Conservation (phyloP, 2,329 filamentous ascomycete genomes). For the Torrubiella hemipterigena region DNA sequence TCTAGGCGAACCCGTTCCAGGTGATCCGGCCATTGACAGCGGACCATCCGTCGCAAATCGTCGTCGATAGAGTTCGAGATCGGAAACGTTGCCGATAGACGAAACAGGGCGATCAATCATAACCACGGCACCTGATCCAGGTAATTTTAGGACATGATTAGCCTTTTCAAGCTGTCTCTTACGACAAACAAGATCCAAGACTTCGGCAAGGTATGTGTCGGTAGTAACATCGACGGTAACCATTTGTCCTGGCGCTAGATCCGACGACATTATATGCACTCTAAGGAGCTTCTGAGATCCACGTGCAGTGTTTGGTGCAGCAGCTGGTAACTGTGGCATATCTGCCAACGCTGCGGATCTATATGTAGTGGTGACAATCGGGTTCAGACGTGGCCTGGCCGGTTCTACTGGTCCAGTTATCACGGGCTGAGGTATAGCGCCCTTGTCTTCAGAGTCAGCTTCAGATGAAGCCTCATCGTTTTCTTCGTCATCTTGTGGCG, state of each 20-base stretch:
- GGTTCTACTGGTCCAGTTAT: slow-evolving; percentile 15
- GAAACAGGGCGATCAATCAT: slow-evolving; percentile 68
- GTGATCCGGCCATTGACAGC: slow-evolving; percentile 55
- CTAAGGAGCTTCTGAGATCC: slow-evolving; percentile 60
- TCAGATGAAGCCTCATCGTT: slow-evolving; percentile 6
- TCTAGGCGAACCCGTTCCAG: slow-evolving; percentile 59
- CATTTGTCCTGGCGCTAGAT: slow-evolving; percentile 60
- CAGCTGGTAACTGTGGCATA: slow-evolving; percentile 35
- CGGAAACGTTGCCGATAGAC: slow-evolving; percentile 61
- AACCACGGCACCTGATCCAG: slow-evolving; percentile 61
- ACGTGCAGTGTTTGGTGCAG: slow-evolving; percentile 31
- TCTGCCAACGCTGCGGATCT: slow-evolving; percentile 45
- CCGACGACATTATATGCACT: slow-evolving; percentile 59
- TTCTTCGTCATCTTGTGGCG: slow-evolving; percentile 54
- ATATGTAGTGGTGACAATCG: slow-evolving; percentile 49
- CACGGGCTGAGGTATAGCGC: slow-evolving; percentile 17
- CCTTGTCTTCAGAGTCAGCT: slow-evolving; percentile 11
- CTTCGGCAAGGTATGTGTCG: slow-evolving; percentile 72
- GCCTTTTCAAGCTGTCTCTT: slow-evolving; percentile 70
- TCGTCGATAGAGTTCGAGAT: slow-evolving; percentile 64
- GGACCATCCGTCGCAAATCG: slow-evolving; percentile 66
- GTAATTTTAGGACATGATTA: slow-evolving; percentile 67
- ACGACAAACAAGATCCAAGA: slow-evolving; percentile 66
- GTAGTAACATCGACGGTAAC: slow-evolving; percentile 66
- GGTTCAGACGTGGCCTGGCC: slow-evolving; percentile 36